Evolutionary conservation across 208 protist genomes (phyloP).

Genomic region (Leptomonas pyrrhocoris): DNA sequence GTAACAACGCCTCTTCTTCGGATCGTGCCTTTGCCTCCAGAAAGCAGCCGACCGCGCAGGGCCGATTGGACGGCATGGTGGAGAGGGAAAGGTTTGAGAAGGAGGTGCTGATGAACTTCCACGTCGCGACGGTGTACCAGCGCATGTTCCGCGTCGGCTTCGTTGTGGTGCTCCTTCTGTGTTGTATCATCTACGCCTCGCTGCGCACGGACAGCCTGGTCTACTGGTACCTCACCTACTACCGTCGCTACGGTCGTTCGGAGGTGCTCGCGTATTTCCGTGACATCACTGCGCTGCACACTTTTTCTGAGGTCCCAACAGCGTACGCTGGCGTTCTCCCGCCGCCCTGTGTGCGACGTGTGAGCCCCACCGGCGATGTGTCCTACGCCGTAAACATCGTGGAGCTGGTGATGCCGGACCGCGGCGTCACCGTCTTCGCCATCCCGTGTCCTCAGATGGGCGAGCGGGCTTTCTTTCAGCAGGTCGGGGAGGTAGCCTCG

Average conservation of each 20-base stretch:
- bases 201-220: constrained; percentile 65
- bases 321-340: constrained; percentile 75
- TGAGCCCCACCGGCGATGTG: constrained; percentile 26
- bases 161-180: constrained; percentile 37
- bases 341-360: constrained; percentile 60
- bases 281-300: constrained; percentile 58
- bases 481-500: constrained; percentile 50
- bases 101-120: constrained; percentile 75
- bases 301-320: constrained; percentile 64
- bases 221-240: constrained; percentile 65
- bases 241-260: constrained; percentile 36
- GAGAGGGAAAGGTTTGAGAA: constrained; percentile 75
- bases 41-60: constrained; percentile 5
- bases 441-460: constrained; percentile 80
- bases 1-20: not conserved
- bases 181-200: constrained; percentile 48
- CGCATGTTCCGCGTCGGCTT: constrained; percentile 64
- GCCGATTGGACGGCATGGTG: constrained; percentile 44
- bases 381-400: constrained; percentile 66
- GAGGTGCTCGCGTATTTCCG: constrained; percentile 74
- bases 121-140: constrained; percentile 86
- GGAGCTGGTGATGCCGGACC: constrained; percentile 60
- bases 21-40: not conserved
- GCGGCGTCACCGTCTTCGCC: constrained; percentile 58
- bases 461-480: constrained; percentile 55